Conservation (phyloP, 2,329 filamentous ascomycete genomes). For the Coleophoma eucalyptorum region DNA sequence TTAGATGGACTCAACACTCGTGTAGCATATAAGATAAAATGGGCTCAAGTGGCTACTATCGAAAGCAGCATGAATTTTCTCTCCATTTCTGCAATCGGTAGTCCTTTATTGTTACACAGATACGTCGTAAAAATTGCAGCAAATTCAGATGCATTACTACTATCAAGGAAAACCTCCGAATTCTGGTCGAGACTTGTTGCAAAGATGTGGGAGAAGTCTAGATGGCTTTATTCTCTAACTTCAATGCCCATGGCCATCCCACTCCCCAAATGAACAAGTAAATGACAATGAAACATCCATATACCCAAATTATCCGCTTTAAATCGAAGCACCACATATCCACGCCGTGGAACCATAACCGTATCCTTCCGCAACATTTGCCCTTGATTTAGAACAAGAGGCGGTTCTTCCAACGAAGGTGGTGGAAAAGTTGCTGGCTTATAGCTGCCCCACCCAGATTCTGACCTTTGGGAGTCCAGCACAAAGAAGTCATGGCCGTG, state of each 20-base stretch:
- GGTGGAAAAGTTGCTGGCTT: conserved; percentile 22
- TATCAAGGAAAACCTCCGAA: too few relatives aligned
- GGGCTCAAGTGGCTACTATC: too few relatives aligned
- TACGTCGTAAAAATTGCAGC: too few relatives aligned
- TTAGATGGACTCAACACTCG: too few relatives aligned
- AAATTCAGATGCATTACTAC: too few relatives aligned
- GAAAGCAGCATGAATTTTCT: too few relatives aligned
- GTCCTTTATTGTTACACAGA: too few relatives aligned
- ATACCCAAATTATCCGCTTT: conserved; percentile 31
- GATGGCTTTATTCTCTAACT: conserved; percentile 5
- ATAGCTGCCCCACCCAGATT: conserved; percentile 16
- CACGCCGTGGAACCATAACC: conserved; percentile 27
- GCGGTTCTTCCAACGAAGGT: too few relatives aligned
- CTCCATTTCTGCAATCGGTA: too few relatives aligned
- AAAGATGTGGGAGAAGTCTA: too few relatives aligned
- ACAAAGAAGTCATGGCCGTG: conserved; percentile 17
- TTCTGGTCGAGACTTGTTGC: too few relatives aligned
- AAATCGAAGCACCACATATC: conserved; percentile 31
- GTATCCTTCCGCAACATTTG: conserved; percentile 25
- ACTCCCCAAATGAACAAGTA: conserved; percentile 32
- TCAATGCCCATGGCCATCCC: conserved; percentile 36
- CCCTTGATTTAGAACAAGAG: conserved; percentile 6
- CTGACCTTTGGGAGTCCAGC: conserved; percentile 8
- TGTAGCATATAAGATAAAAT: too few relatives aligned
- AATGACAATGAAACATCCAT: conserved; percentile 35